A percentile compares a stretch with the other conserved stretches of the same genome.
Conservation (phyloP, 1,284 basidiomycete species). For the Sporisorium graminicola region DNA sequence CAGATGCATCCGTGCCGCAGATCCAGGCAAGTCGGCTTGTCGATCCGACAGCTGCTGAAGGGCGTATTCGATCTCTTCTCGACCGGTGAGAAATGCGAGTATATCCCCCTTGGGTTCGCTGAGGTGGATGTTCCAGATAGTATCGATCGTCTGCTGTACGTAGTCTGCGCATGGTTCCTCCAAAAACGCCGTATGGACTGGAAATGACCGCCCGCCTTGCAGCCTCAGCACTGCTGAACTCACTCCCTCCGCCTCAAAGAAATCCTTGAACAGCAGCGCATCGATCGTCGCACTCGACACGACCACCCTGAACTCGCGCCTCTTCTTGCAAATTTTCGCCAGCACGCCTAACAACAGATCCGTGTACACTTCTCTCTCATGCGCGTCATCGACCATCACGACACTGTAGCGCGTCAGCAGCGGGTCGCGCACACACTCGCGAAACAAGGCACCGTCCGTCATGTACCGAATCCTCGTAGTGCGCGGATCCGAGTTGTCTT, state of each 20-base stretch:
- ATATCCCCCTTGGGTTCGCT: conserved; percentile 74
- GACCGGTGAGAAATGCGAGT: conserved; percentile 71
- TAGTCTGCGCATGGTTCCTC: conserved; percentile 68
- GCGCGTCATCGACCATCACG: conserved; percentile 72
- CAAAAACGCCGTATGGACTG: conserved; percentile 70
- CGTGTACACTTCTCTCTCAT: conserved; percentile 70
- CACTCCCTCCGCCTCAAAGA: conserved; percentile 75
- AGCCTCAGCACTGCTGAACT: conserved; percentile 67
- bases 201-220: conserved; percentile 69
- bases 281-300: conserved; percentile 96
- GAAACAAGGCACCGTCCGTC: conserved; percentile 61
- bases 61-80: conserved; percentile 77
- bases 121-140: conserved; percentile 71
- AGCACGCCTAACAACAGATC: conserved; percentile 71
- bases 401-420: conserved; percentile 66
- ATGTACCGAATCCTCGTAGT: conserved; percentile 68
- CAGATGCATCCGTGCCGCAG: conserved; percentile 76
- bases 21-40: conserved; percentile 75
- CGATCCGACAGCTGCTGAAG: conserved; percentile 84
- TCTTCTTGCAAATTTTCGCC: conserved; percentile 81
- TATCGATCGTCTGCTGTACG: conserved; percentile 68
- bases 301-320: conserved; percentile 87
- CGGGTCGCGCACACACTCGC: conserved; percentile 63
- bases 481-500: conserved; percentile 62
- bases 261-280: conserved; percentile 86